A percentile compares a stretch with the other conserved stretches of the same genome.
Conservation (phyloP, 139 green algal species). For the Closterium sp. region DNA sequence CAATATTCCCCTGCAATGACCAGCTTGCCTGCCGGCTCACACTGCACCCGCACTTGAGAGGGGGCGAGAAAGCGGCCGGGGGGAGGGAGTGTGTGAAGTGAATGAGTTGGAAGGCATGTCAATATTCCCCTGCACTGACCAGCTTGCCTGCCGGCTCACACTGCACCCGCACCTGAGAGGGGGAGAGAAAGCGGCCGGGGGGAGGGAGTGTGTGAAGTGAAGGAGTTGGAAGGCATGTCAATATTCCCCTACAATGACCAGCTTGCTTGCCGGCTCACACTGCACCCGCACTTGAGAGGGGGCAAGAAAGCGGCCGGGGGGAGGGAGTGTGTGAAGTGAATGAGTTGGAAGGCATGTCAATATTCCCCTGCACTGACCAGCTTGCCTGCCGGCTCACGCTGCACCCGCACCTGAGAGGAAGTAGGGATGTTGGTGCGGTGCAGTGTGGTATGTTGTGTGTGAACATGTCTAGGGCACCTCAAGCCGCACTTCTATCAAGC, state of each 20-base stretch:
- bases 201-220: not conserved
- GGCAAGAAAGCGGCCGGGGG: no score
- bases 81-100: not conserved
- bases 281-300: no score
- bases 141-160: slow-evolving; percentile 17
- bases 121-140: slow-evolving; percentile 15
- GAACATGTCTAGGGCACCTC: no score
- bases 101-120: slow-evolving; percentile 7
- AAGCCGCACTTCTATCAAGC: no score
- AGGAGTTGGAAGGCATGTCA: no score
- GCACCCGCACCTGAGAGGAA: slow-evolving; percentile 27
- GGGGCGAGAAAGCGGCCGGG: no score
- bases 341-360: not conserved
- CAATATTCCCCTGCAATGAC: no score
- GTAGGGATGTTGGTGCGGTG: no score
- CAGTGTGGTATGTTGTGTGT: no score
- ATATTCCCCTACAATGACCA: no score
- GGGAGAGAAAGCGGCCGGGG: not conserved
- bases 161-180: slow-evolving; percentile 29
- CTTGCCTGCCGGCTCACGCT: slow-evolving; percentile 11
- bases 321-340: not conserved
- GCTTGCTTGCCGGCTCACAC: not conserved
- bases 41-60: no score
- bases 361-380: slow-evolving; percentile 24
- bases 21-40: no score